These are phyloP conservation scores for Arthrobotrys entomopaga DNA, from an alignment of 2,329 filamentous ascomycete species.

Conservation along the genomic window DNA sequence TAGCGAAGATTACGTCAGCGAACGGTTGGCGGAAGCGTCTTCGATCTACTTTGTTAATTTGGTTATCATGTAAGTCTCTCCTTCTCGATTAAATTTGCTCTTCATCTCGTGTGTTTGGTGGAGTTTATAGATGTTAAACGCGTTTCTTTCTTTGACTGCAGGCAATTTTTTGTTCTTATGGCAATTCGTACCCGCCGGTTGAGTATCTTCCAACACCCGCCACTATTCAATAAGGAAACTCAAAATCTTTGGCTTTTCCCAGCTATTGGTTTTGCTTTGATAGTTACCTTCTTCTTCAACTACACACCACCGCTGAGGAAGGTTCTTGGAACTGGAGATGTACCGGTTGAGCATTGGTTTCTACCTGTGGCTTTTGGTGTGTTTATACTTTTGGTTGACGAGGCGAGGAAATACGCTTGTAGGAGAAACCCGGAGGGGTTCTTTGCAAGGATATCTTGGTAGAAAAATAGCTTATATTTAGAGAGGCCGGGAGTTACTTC, in stretches of 20 bases:
- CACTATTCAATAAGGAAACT: slow-evolving; percentile 72
- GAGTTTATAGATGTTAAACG: neutral
- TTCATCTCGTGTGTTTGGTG: too few species aligned
- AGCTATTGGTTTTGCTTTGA: slow-evolving; percentile 74
- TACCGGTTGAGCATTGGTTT: slow-evolving; percentile 80
- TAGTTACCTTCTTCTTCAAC: slow-evolving; percentile 73
- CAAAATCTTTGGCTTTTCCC: slow-evolving; percentile 77
- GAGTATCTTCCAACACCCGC: slow-evolving; percentile 77
- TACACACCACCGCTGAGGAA: slow-evolving; percentile 75
- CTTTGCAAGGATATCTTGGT: slow-evolving; percentile 74
- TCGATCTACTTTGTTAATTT: slow-evolving; percentile 83
- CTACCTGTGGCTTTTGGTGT: slow-evolving; percentile 77
- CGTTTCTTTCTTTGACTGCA: too few species aligned
- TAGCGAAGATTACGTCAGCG: slow-evolving; percentile 68
- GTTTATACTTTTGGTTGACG: slow-evolving; percentile 73
- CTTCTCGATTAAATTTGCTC: neutral
- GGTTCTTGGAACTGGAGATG: slow-evolving; percentile 70
- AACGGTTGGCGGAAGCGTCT: slow-evolving; percentile 72
- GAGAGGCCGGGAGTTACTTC: too few species aligned
- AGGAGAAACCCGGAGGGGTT: slow-evolving; percentile 70
- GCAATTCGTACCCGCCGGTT: slow-evolving; percentile 71
- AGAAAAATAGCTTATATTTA: slow-evolving; percentile 42
- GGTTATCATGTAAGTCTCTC: slow-evolving; percentile 75
- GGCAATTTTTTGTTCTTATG: slow-evolving; percentile 69
- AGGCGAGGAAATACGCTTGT: slow-evolving; percentile 72